These are phyloP conservation scores for Thielaviopsis populi DNA, from an alignment of 2,329 filamentous ascomycete genomes.

Conservation along the genomic window DNA sequence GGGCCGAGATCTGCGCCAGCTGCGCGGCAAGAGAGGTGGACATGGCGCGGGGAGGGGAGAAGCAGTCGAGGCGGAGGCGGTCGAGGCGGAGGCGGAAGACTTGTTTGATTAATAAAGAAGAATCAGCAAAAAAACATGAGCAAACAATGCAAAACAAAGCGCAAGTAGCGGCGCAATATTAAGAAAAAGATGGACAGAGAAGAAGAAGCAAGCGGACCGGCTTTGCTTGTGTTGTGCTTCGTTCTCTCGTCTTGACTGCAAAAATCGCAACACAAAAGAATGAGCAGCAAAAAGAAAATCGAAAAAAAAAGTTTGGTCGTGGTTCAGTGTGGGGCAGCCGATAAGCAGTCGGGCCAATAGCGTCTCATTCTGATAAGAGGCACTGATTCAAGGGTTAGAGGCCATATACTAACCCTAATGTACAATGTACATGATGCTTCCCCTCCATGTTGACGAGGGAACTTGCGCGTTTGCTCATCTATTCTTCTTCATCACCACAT, in stretches of 20 bases:
- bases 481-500: too few species aligned
- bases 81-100: background rate
- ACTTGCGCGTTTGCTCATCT: too few species aligned
- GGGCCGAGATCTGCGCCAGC: constrained; percentile 79
- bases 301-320: constrained; percentile 14
- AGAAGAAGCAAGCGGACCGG: background rate
- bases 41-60: constrained; percentile 35
- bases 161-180: constrained; percentile 7
- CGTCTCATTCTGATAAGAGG: constrained; percentile 9
- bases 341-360: constrained; percentile 15
- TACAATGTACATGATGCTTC: too few species aligned
- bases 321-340: constrained; percentile 7
- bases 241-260: background rate
- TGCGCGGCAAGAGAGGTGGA: constrained; percentile 80
- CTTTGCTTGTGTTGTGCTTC: background rate
- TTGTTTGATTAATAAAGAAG: constrained; percentile 3
- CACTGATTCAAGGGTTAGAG: background rate
- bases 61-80: constrained; percentile 57
- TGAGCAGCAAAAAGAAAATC: background rate
- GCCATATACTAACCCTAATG: background rate
- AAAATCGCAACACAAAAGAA: background rate
- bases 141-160: background rate
- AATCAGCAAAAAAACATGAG: constrained; percentile 6
- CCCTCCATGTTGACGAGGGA: background rate
- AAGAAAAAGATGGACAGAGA: too few species aligned